A percentile compares a stretch with the other conserved stretches of the same genome.
phyloP scores from a whole-genome alignment of 1,284 basidiomycete genomes.

The Puccinia triticina region DNA sequence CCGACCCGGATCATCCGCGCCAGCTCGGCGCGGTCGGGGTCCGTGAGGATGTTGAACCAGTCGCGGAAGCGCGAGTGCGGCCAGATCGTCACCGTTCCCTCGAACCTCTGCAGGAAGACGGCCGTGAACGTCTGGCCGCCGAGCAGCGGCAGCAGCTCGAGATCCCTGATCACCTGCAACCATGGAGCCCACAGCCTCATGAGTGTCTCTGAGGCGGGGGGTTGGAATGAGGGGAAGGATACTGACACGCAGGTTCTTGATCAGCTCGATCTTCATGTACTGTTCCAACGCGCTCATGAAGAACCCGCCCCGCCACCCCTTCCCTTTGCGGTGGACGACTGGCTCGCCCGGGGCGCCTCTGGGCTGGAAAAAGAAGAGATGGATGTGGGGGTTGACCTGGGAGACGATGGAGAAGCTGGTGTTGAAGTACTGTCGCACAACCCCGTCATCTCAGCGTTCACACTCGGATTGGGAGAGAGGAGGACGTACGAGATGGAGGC shows the following conservation, averaged over 20 bases:
- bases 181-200: not conserved
- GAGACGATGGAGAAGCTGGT: conserved; percentile 94
- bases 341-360: conserved; percentile 90
- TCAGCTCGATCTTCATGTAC: conserved; percentile 90
- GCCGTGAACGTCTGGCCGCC: conserved; percentile 93
- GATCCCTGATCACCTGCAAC: conserved; percentile 77
- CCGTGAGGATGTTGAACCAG: conserved; percentile 80
- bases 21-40: conserved; percentile 67
- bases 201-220: too few relatives aligned
- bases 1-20: conserved; percentile 82
- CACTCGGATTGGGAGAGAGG: conserved; percentile 13
- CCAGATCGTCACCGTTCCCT: conserved; percentile 73
- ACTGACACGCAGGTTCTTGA: conserved; percentile 85
- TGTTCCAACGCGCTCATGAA: conserved; percentile 79
- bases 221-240: too few relatives aligned
- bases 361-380: conserved; percentile 96
- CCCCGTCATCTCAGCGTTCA: conserved; percentile 34
- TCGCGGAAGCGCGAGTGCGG: conserved; percentile 74
- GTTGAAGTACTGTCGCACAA: conserved; percentile 62
- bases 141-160: conserved; percentile 83
- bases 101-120: conserved; percentile 86
- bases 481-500: conserved; percentile 74
- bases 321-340: conserved; percentile 86
- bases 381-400: conserved; percentile 95
- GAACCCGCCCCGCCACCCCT: conserved; percentile 97